phyloP scores from a whole-genome alignment of 306 rosid genomes.

The Carpinus viminea region DNA sequence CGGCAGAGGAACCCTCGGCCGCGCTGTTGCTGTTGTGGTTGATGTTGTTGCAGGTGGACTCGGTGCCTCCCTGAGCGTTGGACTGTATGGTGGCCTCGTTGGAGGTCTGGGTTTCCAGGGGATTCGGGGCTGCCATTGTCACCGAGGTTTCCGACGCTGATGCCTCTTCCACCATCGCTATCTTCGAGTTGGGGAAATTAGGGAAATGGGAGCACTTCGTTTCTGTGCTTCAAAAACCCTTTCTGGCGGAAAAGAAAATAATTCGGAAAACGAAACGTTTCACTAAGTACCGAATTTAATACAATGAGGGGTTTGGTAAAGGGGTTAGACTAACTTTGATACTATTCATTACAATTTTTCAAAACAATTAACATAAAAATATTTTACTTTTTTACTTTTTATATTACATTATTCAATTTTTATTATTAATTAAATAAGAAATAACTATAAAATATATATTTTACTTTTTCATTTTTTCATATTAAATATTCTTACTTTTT shows the following conservation, averaged over 20 bases:
- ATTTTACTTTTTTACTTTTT: no score
- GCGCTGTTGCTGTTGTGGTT: not conserved
- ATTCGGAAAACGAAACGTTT: not conserved
- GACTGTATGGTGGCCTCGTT: slow-evolving; percentile 48
- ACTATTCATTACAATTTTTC: no score
- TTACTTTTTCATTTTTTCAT: no score
- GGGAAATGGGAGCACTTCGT: slow-evolving; percentile 29
- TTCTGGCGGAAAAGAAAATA: slow-evolving; percentile 39
- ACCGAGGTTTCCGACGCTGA: slow-evolving; percentile 49
- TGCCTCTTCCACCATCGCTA: slow-evolving; percentile 64
- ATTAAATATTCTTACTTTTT: no score
- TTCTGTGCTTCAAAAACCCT: slow-evolving; percentile 28
- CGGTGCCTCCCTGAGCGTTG: slow-evolving; percentile 33
- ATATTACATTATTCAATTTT: no score
- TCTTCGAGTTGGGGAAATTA: not conserved
- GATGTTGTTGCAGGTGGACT: slow-evolving; percentile 46
- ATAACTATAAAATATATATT: no score
- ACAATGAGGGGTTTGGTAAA: no score
- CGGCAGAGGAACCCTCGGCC: slow-evolving; percentile 41
- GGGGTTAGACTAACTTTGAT: no score
- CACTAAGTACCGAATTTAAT: no score
- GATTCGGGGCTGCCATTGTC: slow-evolving; percentile 29
- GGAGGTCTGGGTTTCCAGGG: slow-evolving; percentile 36
- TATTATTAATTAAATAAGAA: no score
- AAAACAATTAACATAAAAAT: no score